A percentile compares a stretch with the other conserved stretches of the same genome.
Evolutionary conservation across 108 stramenopile genomes (phyloP).

Genomic region (Mediolabrus comicus): DNA sequence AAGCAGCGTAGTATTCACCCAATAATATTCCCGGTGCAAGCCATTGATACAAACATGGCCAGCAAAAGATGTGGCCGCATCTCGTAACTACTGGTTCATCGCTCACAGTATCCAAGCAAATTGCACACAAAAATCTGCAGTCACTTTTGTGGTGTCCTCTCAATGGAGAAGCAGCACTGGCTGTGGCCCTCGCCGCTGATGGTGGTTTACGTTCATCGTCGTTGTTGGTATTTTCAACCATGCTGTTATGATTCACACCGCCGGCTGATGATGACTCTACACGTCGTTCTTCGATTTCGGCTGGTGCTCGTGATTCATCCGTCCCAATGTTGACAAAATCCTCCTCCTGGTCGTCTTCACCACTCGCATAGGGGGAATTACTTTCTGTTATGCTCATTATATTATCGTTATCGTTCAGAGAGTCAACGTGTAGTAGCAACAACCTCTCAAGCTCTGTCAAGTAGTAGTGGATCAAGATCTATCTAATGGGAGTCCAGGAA

Average conservation of each 20-base stretch:
- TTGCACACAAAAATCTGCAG: conserved; percentile 60
- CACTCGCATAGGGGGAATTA: not conserved
- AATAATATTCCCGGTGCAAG: conserved; percentile 37
- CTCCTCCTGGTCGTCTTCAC: not conserved
- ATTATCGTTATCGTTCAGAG: too few species aligned
- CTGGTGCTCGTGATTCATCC: too few species aligned
- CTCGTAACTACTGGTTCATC: conserved; percentile 69
- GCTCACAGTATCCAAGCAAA: conserved; percentile 62
- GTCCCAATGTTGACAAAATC: not conserved
- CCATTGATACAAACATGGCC: conserved; percentile 66
- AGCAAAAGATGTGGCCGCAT: conserved; percentile 78
- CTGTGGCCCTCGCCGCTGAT: not conserved
- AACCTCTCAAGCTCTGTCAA: too few species aligned
- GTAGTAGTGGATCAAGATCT: too few species aligned
- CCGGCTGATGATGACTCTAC: not conserved
- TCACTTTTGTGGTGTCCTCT: conserved; percentile 3
- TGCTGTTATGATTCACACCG: not conserved
- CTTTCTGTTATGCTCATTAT: not conserved
- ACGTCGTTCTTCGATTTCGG: not conserved
- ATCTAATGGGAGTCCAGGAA: too few species aligned
- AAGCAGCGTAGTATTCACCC: conserved; percentile 26
- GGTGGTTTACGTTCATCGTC: conserved; percentile 2
- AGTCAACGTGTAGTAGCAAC: too few species aligned
- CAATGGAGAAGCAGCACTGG: not conserved
- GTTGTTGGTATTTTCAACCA: too few species aligned